Evolutionary conservation across 345 rosid species (phyloP), one percentile per base, ranked within the genome.

Genomic region (Salix arbutifolia): DNA sequence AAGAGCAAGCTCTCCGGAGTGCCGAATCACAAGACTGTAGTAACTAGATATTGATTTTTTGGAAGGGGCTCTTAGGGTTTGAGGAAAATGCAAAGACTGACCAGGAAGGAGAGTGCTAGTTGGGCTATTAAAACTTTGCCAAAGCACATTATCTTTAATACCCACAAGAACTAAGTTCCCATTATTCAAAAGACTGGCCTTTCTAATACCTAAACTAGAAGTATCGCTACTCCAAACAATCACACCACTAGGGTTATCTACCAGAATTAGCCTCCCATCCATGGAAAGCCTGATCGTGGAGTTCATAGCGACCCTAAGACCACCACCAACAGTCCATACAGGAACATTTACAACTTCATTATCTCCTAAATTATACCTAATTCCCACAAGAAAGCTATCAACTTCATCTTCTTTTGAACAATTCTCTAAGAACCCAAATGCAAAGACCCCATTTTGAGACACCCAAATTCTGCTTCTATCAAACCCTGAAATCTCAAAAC

Each of bases 71-170:
- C 84, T 83, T 19, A 80, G 73, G 72, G 80, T 65, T 71, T 78
- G 85, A 62, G 84, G 84, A 33, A 85, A 82, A 48, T 60, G 80
- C 44, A 85, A 79, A 33, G 82, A 80, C 69, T 85, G 88, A 16
- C 81, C 84, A 46, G 84, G 88, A 71, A 83, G 88, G 66, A 85
- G 79, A 46, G 84, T 78, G 65, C 65, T 85, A 9, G 84, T 83
- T 23, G 84, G 84, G 70, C 81, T 78, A 68, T 67, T 67, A 81
- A 83, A 85, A 73, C 88, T 83, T 70, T 61, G 78, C 88, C 81
- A 83, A 61, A 85, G 72, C 77, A 78, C 81, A 60, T 67, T 68
- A 67, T 78, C 81, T 21, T 60, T 78, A 69, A 4, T 26, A 33
- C 79, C 86, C 81, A 83, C 70, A 65, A 83, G 84, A 52, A 85